Percentiles rank a stretch among this genome's conserved stretches.
These are phyloP conservation scores for Daedaleopsis sinensis DNA, from an alignment of 768 basidiomycete species.

Conservation along the genomic window DNA sequence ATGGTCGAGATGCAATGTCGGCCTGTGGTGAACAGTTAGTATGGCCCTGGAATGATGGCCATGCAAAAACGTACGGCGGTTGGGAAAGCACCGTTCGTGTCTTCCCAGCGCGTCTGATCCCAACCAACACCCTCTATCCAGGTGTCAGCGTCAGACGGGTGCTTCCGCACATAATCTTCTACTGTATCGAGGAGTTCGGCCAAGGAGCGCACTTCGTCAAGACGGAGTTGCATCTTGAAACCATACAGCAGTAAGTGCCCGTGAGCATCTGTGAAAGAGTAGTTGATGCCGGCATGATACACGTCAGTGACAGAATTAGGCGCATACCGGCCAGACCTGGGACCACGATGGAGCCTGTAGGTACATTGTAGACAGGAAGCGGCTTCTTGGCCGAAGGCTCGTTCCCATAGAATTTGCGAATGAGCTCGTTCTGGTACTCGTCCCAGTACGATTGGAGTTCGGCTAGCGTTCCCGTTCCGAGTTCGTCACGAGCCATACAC, in stretches of 20 bases:
- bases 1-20: conserved; percentile 71
- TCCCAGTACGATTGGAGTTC: conserved; percentile 31
- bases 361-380: conserved; percentile 25
- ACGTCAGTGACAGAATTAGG: neutral
- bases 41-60: neutral
- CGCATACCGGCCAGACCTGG: conserved; percentile 71
- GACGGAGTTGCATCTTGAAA: conserved; percentile 63
- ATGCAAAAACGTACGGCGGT: conserved; percentile 53
- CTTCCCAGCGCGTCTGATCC: conserved; percentile 87
- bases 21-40: conserved; percentile 42
- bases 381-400: conserved; percentile 31
- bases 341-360: conserved; percentile 52
- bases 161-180: conserved; percentile 56
- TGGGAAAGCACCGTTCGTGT: conserved; percentile 56
- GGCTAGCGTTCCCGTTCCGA: neutral
- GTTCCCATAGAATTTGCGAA: conserved; percentile 30
- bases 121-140: conserved; percentile 93
- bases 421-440: conserved; percentile 27
- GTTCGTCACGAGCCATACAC: neutral
- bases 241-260: conserved; percentile 80
- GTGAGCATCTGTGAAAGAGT: conserved; percentile 61
- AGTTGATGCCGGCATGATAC: neutral
- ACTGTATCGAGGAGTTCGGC: conserved; percentile 67
- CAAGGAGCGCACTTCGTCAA: conserved; percentile 60
- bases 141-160: conserved; percentile 53